These are phyloP conservation scores for Cryptococcus deneoformans DNA, from an alignment of 1,284 basidiomycete species.

Conservation along the genomic window DNA sequence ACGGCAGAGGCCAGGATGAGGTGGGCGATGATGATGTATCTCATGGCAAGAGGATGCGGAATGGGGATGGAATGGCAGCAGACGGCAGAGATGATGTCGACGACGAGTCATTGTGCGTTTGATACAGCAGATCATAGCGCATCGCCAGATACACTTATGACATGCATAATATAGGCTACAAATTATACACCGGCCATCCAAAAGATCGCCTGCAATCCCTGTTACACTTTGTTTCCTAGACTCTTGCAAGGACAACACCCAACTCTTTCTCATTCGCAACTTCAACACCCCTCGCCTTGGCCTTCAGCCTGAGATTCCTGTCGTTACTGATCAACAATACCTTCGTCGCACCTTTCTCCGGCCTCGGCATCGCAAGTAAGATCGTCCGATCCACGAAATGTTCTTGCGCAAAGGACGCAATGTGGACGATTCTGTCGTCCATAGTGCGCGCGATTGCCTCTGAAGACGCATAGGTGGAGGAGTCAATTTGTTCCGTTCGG, in stretches of 20 bases:
- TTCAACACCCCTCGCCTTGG: conserved; percentile 43
- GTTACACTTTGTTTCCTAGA: not conserved
- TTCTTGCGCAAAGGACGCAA: conserved; percentile 86
- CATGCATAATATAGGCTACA: not conserved
- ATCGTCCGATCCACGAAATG: conserved; percentile 84
- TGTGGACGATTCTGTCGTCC: conserved; percentile 92
- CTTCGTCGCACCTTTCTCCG: conserved; percentile 59
- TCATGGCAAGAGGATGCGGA: too few species aligned
- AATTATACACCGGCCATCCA: not conserved
- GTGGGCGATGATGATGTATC: not conserved
- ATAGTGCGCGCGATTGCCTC: conserved; percentile 64
- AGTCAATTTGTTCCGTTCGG: conserved; percentile 76
- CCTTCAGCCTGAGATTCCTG: conserved; percentile 61
- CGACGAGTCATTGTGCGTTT: not conserved
- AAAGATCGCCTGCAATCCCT: not conserved
- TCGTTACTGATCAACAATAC: conserved; percentile 89
- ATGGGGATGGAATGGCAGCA: too few species aligned
- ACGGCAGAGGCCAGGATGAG: not conserved
- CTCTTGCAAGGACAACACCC: conserved; percentile 32
- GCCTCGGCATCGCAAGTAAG: conserved; percentile 56
- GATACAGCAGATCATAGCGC: not conserved
- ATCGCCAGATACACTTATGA: too few species aligned
- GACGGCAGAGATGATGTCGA: not conserved
- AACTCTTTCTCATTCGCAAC: conserved; percentile 49
- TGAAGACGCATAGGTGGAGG: conserved; percentile 42